These are phyloP conservation scores for Elongisporangium prolatum DNA, from an alignment of 352 stramenopile genomes.

Conservation along the genomic window DNA sequence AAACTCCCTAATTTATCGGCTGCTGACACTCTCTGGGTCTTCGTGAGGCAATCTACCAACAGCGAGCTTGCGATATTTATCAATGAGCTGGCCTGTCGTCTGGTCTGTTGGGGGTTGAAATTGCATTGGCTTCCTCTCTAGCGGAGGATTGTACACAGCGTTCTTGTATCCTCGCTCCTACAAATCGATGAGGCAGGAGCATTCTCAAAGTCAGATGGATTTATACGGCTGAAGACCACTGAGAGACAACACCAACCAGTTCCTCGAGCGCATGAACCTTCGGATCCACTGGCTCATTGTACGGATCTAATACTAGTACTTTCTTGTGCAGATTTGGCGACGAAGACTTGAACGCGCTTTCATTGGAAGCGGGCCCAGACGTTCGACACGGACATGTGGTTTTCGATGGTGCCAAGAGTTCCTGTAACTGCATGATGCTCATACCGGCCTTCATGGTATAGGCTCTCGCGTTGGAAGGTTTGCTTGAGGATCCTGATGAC, in stretches of 20 bases:
- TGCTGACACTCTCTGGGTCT: neutral
- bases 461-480: constrained; percentile 5
- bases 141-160: constrained; percentile 44
- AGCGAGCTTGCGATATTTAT: constrained; percentile 80
- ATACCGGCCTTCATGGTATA: constrained; percentile 47
- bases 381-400: neutral
- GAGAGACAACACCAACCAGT: constrained; percentile 3
- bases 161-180: constrained; percentile 47
- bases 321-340: neutral
- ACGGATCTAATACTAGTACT: neutral
- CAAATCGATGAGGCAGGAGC: too few relatives aligned
- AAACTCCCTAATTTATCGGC: neutral
- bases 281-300: constrained; percentile 6
- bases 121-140: constrained; percentile 36
- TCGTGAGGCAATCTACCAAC: constrained; percentile 51
- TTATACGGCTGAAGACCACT: too few relatives aligned
- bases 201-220: too few relatives aligned
- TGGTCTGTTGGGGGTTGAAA: constrained; percentile 51
- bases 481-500: constrained; percentile 16
- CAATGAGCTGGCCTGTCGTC: constrained; percentile 64
- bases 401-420: constrained; percentile 43
- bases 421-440: constrained; percentile 57
- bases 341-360: neutral
- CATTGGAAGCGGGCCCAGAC: neutral
- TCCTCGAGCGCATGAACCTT: constrained; percentile 4